Conservation (phyloP, 2,329 filamentous ascomycete genomes). For the Aureobasidium sp. region DNA sequence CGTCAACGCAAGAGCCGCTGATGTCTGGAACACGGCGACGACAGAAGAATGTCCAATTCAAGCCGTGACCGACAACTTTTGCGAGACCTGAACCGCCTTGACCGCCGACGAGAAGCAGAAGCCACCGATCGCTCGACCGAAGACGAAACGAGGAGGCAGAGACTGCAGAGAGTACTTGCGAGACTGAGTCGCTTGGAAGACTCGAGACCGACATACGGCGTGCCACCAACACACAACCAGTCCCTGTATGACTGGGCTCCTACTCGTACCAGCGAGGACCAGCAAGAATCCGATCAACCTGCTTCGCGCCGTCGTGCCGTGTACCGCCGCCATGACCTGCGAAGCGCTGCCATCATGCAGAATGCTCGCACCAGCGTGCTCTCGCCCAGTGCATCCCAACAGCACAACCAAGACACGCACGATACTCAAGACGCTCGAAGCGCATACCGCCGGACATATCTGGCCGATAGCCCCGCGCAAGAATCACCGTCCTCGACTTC, state of each 20-base stretch:
- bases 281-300: slow-evolving; percentile 28
- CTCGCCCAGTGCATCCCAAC: slow-evolving; percentile 26
- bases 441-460: slow-evolving; percentile 26
- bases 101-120: slow-evolving; percentile 7
- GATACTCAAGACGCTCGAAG: slow-evolving; percentile 15
- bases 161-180: slow-evolving; percentile 38
- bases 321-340: slow-evolving; percentile 23
- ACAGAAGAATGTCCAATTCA: neutral
- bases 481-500: neutral
- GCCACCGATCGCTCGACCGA: slow-evolving; percentile 18
- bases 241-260: slow-evolving; percentile 54
- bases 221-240: slow-evolving; percentile 41
- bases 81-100: slow-evolving; percentile 7
- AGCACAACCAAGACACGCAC: slow-evolving; percentile 16
- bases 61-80: neutral
- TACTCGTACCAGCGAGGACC: slow-evolving; percentile 29
- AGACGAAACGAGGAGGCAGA: slow-evolving; percentile 32
- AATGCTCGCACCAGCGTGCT: slow-evolving; percentile 20
- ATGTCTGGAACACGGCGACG: neutral
- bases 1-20: slow-evolving; percentile 2
- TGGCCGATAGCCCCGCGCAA: slow-evolving; percentile 24
- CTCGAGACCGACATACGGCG: slow-evolving; percentile 40
- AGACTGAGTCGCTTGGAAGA: slow-evolving; percentile 36
- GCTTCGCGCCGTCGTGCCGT: slow-evolving; percentile 31
- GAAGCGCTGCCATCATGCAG: slow-evolving; percentile 25